Conservation (phyloP, 2,329 filamentous ascomycete species). For the Cladosporium phlei region DNA sequence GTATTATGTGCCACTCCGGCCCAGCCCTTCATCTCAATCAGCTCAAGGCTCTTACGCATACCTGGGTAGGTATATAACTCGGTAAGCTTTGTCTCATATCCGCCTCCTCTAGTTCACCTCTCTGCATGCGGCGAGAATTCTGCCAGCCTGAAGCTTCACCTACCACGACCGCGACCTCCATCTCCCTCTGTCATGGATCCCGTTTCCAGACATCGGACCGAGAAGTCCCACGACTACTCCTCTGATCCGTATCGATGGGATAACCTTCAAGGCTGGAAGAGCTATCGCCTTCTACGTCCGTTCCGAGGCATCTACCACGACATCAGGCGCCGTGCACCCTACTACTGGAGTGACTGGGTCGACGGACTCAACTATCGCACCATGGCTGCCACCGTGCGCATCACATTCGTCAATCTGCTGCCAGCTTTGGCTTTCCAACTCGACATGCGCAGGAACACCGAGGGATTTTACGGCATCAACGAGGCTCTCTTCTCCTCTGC, state of each 20-base stretch:
- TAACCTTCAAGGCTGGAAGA: constrained; percentile 30
- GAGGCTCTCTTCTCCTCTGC: constrained; percentile 53
- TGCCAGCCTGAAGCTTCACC: no score
- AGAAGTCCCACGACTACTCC: constrained; percentile 18
- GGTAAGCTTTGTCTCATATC: no score
- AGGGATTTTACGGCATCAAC: constrained; percentile 53
- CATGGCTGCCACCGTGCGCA: constrained; percentile 51
- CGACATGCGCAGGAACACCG: constrained; percentile 55
- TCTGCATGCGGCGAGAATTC: no score
- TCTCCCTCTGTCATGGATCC: no score
- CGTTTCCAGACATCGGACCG: neutral
- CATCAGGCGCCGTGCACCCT: constrained; percentile 47
- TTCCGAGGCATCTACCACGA: constrained; percentile 53
- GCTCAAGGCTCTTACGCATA: no score
- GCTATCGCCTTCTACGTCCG: constrained; percentile 37
- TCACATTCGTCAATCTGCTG: constrained; percentile 57
- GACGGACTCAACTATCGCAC: constrained; percentile 54
- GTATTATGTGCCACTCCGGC: no score
- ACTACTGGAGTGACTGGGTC: constrained; percentile 52
- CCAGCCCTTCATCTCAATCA: no score
- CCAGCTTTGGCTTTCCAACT: constrained; percentile 56
- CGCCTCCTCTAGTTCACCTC: no score
- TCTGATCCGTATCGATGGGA: constrained; percentile 35
- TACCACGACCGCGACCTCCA: no score
- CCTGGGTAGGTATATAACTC: no score